Percentiles rank a stretch among this genome's conserved stretches.
These are phyloP conservation scores for Colletotrichum coccodes DNA, from an alignment of 2,329 filamentous ascomycete genomes.

Conservation along the genomic window DNA sequence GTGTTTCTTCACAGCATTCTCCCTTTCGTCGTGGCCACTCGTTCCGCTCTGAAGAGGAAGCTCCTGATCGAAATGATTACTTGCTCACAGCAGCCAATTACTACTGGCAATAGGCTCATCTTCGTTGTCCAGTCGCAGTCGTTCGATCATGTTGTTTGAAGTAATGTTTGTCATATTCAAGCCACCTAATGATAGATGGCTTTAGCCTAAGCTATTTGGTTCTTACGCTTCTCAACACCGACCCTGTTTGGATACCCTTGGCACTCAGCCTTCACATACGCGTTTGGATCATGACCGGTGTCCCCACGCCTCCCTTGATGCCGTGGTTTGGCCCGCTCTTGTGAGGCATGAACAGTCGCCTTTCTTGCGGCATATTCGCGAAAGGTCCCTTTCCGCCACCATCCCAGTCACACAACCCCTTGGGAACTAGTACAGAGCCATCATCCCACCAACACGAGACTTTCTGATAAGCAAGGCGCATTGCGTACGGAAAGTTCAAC, in stretches of 20 bases:
- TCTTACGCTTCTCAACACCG: conserved; percentile 14
- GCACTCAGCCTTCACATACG: conserved; percentile 25
- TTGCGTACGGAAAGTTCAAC: conserved; percentile 5
- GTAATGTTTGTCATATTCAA: conserved; percentile 31
- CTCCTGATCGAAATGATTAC: background rate
- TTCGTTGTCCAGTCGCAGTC: background rate
- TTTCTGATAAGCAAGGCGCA: conserved; percentile 2
- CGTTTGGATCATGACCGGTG: conserved; percentile 12
- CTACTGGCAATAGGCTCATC: background rate
- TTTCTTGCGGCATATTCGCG: background rate
- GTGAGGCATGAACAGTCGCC: background rate
- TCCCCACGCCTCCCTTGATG: conserved; percentile 11
- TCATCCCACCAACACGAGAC: conserved; percentile 2
- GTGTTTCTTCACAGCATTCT: conserved; percentile 14
- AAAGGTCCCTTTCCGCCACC: background rate
- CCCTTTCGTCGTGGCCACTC: conserved; percentile 22
- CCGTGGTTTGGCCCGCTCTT: background rate
- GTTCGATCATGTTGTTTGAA: background rate
- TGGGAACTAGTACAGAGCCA: background rate
- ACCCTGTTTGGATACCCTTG: conserved; percentile 10
- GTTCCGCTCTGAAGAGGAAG: background rate
- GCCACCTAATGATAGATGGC: conserved; percentile 28
- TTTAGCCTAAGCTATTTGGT: conserved; percentile 23
- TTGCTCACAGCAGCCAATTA: background rate
- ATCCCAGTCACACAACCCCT: background rate